Evolutionary conservation across 345 rosid species (phyloP), one percentile per base, ranked within the genome.

Genomic region (Brassica incana): DNA sequence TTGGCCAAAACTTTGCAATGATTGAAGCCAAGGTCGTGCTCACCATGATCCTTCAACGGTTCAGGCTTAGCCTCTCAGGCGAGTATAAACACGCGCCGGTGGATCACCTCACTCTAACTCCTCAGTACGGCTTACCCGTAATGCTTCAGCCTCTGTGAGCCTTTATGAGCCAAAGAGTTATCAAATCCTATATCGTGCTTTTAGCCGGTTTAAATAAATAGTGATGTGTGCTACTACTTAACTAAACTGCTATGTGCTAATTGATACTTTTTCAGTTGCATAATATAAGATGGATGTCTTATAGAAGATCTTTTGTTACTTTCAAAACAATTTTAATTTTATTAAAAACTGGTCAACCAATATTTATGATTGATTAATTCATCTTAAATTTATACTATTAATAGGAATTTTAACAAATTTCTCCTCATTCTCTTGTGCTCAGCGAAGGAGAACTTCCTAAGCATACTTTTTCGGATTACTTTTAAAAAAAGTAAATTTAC

Each of bases 1-100:
- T 90, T 3, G 93, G 95, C 36, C 93, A 88, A 78, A 82, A 76
- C 68, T 83, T 90, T 32, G 86, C 84, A 1, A 66, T 66, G 70
- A 66, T 38, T 7, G 70, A 66, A 66, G 70, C 70, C 15, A 66
- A 66, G 70, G 16, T 81, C 5, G 86, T 83, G 14, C 76, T 87
- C n/a, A 59, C 86, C 0, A 68, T 87, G 77, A 60, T 86, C 9
- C 88, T 90, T 38, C 87, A 85, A 70, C 65, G 82, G 16, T 87
- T 84, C 62, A 69, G 81, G 0, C 65, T 88, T 9, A 77, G 74
- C 1, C 83, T 81, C 5, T 84, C 89, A 8, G 20, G 78, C 0
- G 81, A 81, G 1, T 87, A 90, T 33, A 83, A 83, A 25, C 90
- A 87, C 64, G 81, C 87, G 1, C 90, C 94, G 0, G 36, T 40